Conservation (phyloP, 202 grass and related monocot species). For the Schoenoplectus triqueter region DNA sequence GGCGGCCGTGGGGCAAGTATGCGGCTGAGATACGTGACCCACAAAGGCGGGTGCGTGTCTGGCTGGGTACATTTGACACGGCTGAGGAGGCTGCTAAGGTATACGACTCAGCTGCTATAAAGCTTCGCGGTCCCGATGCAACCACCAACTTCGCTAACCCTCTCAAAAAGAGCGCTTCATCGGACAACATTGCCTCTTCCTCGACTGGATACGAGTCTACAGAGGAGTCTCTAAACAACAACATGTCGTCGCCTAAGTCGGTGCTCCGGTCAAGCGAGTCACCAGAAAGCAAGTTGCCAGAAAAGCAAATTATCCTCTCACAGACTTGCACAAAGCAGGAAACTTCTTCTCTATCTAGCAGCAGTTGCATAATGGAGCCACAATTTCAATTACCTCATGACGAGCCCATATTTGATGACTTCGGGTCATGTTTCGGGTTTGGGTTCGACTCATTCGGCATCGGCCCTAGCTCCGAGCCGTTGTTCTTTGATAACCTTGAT, state of each 20-base stretch:
- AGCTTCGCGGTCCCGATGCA: slow-evolving; percentile 76
- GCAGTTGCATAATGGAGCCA: slow-evolving; percentile 19
- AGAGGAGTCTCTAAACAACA: slow-evolving; percentile 65
- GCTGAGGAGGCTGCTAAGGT: slow-evolving; percentile 93
- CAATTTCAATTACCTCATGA: slow-evolving; percentile 39
- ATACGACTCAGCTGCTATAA: slow-evolving; percentile 79
- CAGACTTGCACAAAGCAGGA: slow-evolving; percentile 10
- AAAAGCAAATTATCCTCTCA: neutral
- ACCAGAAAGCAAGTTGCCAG: slow-evolving; percentile 19
- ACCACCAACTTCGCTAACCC: slow-evolving; percentile 73
- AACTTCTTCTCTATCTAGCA: neutral
- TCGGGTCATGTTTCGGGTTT: slow-evolving; percentile 58
- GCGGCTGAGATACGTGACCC: slow-evolving; percentile 97
- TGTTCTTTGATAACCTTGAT: slow-evolving; percentile 52
- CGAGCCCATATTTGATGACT: slow-evolving; percentile 50
- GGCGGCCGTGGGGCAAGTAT: slow-evolving; percentile 91
- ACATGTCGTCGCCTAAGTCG: slow-evolving; percentile 68
- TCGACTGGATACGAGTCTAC: slow-evolving; percentile 67
- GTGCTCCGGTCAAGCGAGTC: slow-evolving; percentile 60
- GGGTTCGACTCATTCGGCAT: slow-evolving; percentile 43
- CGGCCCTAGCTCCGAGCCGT: slow-evolving; percentile 35
- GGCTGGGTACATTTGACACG: slow-evolving; percentile 90
- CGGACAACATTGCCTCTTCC: slow-evolving; percentile 45
- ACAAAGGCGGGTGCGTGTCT: slow-evolving; percentile 67
- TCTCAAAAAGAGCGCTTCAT: slow-evolving; percentile 43